Evolutionary conservation across 2,329 filamentous ascomycete species (phyloP).

Genomic region (Dactylellina haptotyla): DNA sequence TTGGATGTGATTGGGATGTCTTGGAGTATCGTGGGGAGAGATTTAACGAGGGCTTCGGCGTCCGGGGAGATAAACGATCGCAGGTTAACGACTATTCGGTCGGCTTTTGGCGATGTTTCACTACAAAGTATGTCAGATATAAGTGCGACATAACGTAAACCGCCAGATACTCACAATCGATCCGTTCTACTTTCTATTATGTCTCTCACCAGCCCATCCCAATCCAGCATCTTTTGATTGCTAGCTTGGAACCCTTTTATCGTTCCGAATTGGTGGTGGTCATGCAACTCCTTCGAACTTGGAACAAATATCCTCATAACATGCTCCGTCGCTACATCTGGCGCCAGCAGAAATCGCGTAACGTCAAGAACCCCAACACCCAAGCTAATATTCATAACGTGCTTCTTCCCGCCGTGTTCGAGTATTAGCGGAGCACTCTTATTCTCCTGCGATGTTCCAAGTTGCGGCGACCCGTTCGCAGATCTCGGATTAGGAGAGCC

Average conservation of each 20-base stretch:
- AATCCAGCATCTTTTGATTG: conserved; percentile 55
- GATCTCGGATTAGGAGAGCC: conserved; percentile 5
- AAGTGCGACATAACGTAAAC: too few species aligned
- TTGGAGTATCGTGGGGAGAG: conserved; percentile 86
- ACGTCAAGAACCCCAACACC: conserved; percentile 58
- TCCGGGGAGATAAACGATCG: conserved; percentile 81
- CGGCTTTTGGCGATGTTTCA: conserved; percentile 76
- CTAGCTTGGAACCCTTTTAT: conserved; percentile 53
- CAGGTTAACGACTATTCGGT: conserved; percentile 81
- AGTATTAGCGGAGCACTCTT: conserved; percentile 43
- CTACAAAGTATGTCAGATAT: too few species aligned
- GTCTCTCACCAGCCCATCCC: conserved; percentile 58
- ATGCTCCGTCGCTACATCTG: conserved; percentile 57
- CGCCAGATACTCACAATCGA: conserved; percentile 57
- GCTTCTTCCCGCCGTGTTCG: conserved; percentile 35
- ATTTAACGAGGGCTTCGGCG: conserved; percentile 81
- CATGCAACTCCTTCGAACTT: conserved; percentile 47
- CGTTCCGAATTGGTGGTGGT: conserved; percentile 47
- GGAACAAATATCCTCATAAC: conserved; percentile 58
- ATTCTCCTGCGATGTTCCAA: conserved; percentile 34
- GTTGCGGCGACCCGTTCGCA: conserved; percentile 45
- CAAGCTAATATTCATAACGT: conserved; percentile 54
- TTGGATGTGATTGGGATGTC: conserved; percentile 82
- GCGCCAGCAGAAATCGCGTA: conserved; percentile 57
- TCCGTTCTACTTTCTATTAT: conserved; percentile 58